These are phyloP conservation scores for Delitschia confertaspora DNA, from an alignment of 495 filamentous ascomycete genomes.

Conservation along the genomic window DNA sequence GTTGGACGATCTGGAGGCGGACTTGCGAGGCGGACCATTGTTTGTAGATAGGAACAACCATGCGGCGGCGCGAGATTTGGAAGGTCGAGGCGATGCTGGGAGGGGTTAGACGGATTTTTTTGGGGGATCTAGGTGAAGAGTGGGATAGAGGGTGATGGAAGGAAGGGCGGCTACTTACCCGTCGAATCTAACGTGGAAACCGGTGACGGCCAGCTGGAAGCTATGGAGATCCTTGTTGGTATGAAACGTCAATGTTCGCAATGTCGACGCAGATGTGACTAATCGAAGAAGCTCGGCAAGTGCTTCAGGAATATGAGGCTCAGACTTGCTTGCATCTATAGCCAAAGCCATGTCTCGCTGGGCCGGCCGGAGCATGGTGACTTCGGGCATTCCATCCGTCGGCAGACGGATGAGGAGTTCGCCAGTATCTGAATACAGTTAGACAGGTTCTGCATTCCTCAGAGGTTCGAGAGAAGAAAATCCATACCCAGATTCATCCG, in stretches of 20 bases:
- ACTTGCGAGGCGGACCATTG: slow-evolving; percentile 72
- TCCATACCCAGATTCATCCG: slow-evolving; percentile 33
- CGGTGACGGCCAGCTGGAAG: slow-evolving; percentile 69
- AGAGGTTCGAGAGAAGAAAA: background rate
- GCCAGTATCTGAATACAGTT: slow-evolving; percentile 23
- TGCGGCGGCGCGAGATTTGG: slow-evolving; percentile 72
- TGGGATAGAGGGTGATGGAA: background rate
- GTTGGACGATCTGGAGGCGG: slow-evolving; percentile 68
- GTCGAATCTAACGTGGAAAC: slow-evolving; percentile 67
- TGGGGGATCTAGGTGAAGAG: background rate
- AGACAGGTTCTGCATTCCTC: background rate
- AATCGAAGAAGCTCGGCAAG: slow-evolving; percentile 27
- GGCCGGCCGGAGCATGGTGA: slow-evolving; percentile 33
- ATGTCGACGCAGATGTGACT: slow-evolving; percentile 24
- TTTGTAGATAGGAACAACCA: slow-evolving; percentile 84
- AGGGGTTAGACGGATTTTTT: slow-evolving; percentile 5
- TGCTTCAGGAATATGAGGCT: slow-evolving; percentile 24
- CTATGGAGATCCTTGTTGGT: slow-evolving; percentile 53
- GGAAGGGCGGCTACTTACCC: slow-evolving; percentile 35
- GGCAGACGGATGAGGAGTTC: slow-evolving; percentile 35
- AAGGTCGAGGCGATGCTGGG: slow-evolving; percentile 56
- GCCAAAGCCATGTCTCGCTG: slow-evolving; percentile 33
- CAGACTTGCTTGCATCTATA: slow-evolving; percentile 24
- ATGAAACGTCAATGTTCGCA: slow-evolving; percentile 32
- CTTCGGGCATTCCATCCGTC: slow-evolving; percentile 19